These are phyloP conservation scores for Hypoxylon intermedium DNA, from an alignment of 495 filamentous ascomycete species.

Conservation along the genomic window DNA sequence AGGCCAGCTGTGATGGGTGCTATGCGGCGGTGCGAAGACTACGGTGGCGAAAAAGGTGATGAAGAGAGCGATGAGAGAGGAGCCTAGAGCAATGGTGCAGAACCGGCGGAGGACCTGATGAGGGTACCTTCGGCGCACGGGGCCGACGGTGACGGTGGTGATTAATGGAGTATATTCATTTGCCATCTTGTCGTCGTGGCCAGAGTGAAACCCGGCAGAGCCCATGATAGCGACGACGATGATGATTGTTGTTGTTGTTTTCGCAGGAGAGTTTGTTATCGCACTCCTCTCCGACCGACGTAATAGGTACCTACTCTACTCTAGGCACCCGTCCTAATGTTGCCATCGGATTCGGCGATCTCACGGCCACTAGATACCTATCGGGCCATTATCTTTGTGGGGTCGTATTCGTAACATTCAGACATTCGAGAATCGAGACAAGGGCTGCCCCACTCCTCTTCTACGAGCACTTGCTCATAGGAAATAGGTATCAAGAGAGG, in stretches of 20 bases:
- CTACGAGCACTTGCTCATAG: too few relatives aligned
- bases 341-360: slow-evolving; percentile 25
- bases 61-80: slow-evolving; percentile 63
- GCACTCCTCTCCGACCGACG: slow-evolving; percentile 33
- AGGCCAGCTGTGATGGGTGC: slow-evolving; percentile 52
- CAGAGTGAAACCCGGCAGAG: slow-evolving; percentile 2
- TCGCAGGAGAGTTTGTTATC: not conserved
- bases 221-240: slow-evolving; percentile 17
- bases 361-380: not conserved
- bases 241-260: slow-evolving; percentile 10
- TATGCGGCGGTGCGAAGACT: slow-evolving; percentile 52
- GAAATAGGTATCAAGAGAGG: too few relatives aligned
- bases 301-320: too few relatives aligned
- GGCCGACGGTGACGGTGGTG: slow-evolving; percentile 59
- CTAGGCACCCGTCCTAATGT: slow-evolving; percentile 17
- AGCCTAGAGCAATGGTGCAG: slow-evolving; percentile 69
- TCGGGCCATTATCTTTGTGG: not conserved
- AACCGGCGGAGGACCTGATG: slow-evolving; percentile 73
- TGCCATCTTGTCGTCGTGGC: slow-evolving; percentile 52
- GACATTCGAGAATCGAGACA: too few relatives aligned
- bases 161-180: slow-evolving; percentile 69
- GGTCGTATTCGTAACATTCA: not conserved
- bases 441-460: too few relatives aligned
- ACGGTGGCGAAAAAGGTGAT: slow-evolving; percentile 68
- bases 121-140: slow-evolving; percentile 67